phyloP scores from a whole-genome alignment of 1,139 yeast genomes.

The Taphrina wiesneri region DNA sequence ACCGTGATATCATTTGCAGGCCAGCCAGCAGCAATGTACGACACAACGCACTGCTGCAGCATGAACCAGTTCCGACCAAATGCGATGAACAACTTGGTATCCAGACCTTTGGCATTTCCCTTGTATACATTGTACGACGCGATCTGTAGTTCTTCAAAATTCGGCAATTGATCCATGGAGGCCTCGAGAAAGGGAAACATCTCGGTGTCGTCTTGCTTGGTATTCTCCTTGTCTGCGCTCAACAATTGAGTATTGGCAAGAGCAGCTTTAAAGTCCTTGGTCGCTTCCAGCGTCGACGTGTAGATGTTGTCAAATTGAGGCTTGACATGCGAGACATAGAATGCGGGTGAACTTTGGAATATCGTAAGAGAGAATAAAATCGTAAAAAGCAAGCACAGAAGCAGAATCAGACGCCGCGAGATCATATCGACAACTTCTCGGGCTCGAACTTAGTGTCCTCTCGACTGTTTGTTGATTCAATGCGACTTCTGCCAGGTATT shows the following conservation, averaged over 20 bases:
- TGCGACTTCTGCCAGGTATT: too few species aligned
- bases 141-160: neutral
- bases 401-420: neutral
- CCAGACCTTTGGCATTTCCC: neutral
- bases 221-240: neutral
- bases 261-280: neutral
- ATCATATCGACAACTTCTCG: too few species aligned
- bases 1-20: constrained; percentile 14
- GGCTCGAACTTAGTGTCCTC: too few species aligned
- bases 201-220: neutral
- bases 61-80: constrained; percentile 18
- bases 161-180: constrained; percentile 1
- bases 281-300: neutral
- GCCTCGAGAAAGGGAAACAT: neutral
- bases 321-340: constrained; percentile 4
- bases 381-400: neutral
- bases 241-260: neutral
- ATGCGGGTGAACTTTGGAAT: neutral
- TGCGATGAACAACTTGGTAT: constrained; percentile 12
- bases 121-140: constrained; percentile 2
- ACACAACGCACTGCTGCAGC: constrained; percentile 9
- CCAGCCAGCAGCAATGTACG: constrained; percentile 27
- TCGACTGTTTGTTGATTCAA: too few species aligned
- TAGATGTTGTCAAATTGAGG: neutral
- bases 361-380: neutral